Conservation (phyloP, 164 flowering plant genomes). For the Macadamia tetraphylla region DNA sequence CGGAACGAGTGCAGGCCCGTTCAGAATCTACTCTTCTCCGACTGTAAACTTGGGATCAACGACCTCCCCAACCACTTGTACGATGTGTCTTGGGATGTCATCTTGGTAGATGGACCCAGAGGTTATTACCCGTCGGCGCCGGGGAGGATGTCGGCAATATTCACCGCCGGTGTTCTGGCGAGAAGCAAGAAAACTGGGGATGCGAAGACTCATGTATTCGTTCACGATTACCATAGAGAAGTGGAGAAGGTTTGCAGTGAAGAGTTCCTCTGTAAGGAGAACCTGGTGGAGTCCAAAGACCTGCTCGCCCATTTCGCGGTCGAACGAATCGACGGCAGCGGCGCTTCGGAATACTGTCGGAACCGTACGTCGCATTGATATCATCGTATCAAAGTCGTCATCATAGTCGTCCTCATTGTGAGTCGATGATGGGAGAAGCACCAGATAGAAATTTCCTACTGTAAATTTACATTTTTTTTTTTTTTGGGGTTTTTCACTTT, state of each 20-base stretch:
- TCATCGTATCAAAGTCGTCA: constrained; percentile 8
- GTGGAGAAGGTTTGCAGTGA: constrained; percentile 61
- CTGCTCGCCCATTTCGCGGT: constrained; percentile 68
- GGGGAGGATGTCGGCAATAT: constrained; percentile 78
- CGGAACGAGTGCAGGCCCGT: constrained; percentile 77
- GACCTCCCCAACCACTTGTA: constrained; percentile 87
- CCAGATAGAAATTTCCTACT: too few species aligned
- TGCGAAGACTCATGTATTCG: constrained; percentile 67
- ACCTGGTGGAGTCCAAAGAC: constrained; percentile 56
- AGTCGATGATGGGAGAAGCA: not conserved
- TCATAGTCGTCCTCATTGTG: constrained; percentile 18
- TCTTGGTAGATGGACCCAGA: constrained; percentile 83
- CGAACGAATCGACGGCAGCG: constrained; percentile 43
- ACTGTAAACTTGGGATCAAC: constrained; percentile 74
- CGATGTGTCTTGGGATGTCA: constrained; percentile 85
- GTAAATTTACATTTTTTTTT: too few species aligned
- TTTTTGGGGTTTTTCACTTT: too few species aligned
- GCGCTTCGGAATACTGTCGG: constrained; percentile 44
- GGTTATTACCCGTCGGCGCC: constrained; percentile 75
- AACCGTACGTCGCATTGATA: constrained; percentile 11
- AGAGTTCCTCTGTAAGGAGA: constrained; percentile 73
- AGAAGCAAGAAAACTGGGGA: constrained; percentile 65
- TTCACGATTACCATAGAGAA: constrained; percentile 64
- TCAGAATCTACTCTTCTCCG: constrained; percentile 83
- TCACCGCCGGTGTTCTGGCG: constrained; percentile 85